A percentile compares a stretch with the other conserved stretches of the same genome.
These are phyloP conservation scores for Elsinoe batatas DNA, from an alignment of 2,329 filamentous ascomycete genomes.

Conservation along the genomic window DNA sequence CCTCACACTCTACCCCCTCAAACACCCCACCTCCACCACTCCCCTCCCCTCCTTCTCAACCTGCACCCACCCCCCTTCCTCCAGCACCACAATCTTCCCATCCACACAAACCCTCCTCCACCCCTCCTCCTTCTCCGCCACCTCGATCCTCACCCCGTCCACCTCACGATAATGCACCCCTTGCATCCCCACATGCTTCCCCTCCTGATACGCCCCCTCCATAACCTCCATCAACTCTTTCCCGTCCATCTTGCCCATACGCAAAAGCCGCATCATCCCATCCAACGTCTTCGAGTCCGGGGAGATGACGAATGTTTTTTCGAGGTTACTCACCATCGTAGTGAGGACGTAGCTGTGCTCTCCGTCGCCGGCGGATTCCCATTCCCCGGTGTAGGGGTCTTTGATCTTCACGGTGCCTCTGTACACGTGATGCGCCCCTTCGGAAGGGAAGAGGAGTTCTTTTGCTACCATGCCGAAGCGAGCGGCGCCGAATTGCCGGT, in stretches of 20 bases:
- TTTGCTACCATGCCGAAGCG: slow-evolving; percentile 79
- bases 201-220: slow-evolving; percentile 50
- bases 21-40: slow-evolving; percentile 30
- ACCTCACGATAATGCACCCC: slow-evolving; percentile 62
- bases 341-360: slow-evolving; percentile 68
- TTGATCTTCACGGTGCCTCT: slow-evolving; percentile 41
- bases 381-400: slow-evolving; percentile 21
- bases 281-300: slow-evolving; percentile 62
- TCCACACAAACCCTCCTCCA: slow-evolving; percentile 91
- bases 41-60: slow-evolving; percentile 42
- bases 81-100: slow-evolving; percentile 71
- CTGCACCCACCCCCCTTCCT: slow-evolving; percentile 59
- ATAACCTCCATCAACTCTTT: slow-evolving; percentile 68
- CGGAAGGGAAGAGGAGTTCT: slow-evolving; percentile 55
- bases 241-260: slow-evolving; percentile 59
- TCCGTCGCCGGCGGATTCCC: slow-evolving; percentile 29
- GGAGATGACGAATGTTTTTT: slow-evolving; percentile 72
- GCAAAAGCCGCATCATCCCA: slow-evolving; percentile 59
- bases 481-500: slow-evolving; percentile 64
- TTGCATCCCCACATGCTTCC: slow-evolving; percentile 44
- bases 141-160: slow-evolving; percentile 55
- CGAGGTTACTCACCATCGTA: slow-evolving; percentile 69
- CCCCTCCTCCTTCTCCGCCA: slow-evolving; percentile 55
- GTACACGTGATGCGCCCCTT: slow-evolving; percentile 48
- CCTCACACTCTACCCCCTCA: not conserved